A percentile compares a stretch with the other conserved stretches of the same genome.
Conservation (phyloP, 2,329 filamentous ascomycete genomes). For the Elsinoe necatrix region DNA sequence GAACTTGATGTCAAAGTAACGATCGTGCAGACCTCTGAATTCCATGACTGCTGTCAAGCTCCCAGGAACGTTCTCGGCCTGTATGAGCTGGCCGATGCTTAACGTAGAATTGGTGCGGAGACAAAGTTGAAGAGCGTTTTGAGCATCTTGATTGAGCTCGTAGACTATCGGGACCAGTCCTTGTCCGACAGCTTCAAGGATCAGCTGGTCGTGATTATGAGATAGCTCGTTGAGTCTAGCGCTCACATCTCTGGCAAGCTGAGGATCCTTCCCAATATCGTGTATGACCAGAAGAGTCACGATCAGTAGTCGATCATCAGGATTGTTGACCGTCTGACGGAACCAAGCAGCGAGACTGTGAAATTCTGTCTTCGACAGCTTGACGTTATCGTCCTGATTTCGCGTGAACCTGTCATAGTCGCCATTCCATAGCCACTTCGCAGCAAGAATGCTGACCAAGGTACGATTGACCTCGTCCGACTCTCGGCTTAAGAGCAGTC, state of each 20-base stretch:
- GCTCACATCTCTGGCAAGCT: neutral
- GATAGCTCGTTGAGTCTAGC: neutral
- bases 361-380: neutral
- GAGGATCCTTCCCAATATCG: constrained; percentile 2
- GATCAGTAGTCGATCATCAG: neutral
- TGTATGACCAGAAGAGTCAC: neutral
- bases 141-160: neutral
- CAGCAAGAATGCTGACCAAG: neutral
- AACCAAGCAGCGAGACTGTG: neutral
- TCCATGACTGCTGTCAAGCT: neutral
- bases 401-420: constrained; percentile 2
- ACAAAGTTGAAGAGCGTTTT: neutral
- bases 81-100: constrained; percentile 8
- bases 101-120: neutral
- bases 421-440: neutral
- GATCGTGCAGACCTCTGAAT: neutral
- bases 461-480: constrained; percentile 1
- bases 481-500: neutral
- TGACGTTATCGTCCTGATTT: neutral
- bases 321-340: neutral
- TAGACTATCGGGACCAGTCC: neutral
- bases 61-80: constrained; percentile 6
- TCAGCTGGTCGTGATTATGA: neutral
- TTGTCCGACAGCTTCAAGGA: neutral
- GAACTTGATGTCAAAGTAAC: constrained; percentile 8